A percentile compares a stretch with the other conserved stretches of the same genome.
These are phyloP conservation scores for Candida ovalis DNA, from an alignment of 805 yeast species.

Conservation along the genomic window DNA sequence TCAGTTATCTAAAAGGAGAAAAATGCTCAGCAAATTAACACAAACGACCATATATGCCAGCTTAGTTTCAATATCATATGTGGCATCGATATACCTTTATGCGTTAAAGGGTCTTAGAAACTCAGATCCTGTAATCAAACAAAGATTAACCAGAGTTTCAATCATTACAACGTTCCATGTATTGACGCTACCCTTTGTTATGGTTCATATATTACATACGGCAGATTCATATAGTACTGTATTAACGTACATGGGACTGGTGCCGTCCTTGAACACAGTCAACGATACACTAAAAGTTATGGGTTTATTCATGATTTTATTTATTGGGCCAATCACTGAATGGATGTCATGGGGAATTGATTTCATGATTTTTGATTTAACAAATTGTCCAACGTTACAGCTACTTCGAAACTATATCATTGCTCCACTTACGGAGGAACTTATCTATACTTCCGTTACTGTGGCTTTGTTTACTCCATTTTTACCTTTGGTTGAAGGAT, in stretches of 20 bases:
- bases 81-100: slow-evolving; percentile 36
- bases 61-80: slow-evolving; percentile 43
- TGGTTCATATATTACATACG: slow-evolving; percentile 17
- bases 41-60: slow-evolving; percentile 27
- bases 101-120: slow-evolving; percentile 33
- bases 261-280: slow-evolving; percentile 7
- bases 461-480: slow-evolving; percentile 30
- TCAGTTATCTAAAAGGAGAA: neutral
- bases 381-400: slow-evolving; percentile 18
- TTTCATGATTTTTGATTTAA: slow-evolving; percentile 2
- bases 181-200: slow-evolving; percentile 30
- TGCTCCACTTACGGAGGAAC: slow-evolving; percentile 79
- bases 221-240: slow-evolving; percentile 9
- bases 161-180: slow-evolving; percentile 30
- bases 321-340: slow-evolving; percentile 46
- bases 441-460: slow-evolving; percentile 56
- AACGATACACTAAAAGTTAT: slow-evolving; percentile 19
- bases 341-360: slow-evolving; percentile 23
- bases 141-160: slow-evolving; percentile 38
- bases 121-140: slow-evolving; percentile 38
- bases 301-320: slow-evolving; percentile 37
- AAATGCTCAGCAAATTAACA: neutral
- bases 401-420: slow-evolving; percentile 56
- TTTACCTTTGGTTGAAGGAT: slow-evolving; percentile 5
- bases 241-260: slow-evolving; percentile 16